Conservation (phyloP, 108 stramenopile genomes). For the Fistulifera pelliculosa region DNA sequence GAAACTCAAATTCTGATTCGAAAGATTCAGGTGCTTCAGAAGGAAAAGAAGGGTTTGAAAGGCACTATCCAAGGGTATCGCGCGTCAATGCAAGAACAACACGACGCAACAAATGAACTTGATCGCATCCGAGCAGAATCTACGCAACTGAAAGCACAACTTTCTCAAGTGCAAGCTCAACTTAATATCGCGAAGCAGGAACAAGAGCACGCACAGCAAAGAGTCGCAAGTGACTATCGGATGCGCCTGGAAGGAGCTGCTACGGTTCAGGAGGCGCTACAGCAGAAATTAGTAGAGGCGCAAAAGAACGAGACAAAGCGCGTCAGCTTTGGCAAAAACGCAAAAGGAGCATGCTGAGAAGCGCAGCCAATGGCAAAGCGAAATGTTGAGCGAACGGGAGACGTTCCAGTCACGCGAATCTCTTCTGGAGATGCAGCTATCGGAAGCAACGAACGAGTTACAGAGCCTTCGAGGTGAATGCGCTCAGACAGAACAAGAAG, state of each 20-base stretch:
- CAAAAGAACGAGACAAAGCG: slow-evolving; percentile 23
- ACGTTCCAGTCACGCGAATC: slow-evolving; percentile 8
- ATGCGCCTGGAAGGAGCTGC: neutral
- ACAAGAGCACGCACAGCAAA: neutral
- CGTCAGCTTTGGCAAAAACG: slow-evolving; percentile 18
- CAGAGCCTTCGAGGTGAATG: neutral
- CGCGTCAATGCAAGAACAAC: slow-evolving; percentile 24
- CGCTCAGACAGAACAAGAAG: slow-evolving; percentile 1
- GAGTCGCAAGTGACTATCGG: slow-evolving; percentile 3
- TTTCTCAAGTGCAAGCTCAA: too few relatives aligned
- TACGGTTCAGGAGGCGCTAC: too few relatives aligned
- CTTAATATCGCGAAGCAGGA: slow-evolving; percentile 1
- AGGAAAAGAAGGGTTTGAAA: slow-evolving; percentile 23
- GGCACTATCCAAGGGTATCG: slow-evolving; percentile 38
- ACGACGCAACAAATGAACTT: neutral
- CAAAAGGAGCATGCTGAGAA: slow-evolving; percentile 19
- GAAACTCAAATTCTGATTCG: slow-evolving; percentile 39
- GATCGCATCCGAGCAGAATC: too few relatives aligned
- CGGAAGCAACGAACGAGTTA: slow-evolving; percentile 5
- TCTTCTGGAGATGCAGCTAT: slow-evolving; percentile 22
- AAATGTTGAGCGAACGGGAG: slow-evolving; percentile 19
- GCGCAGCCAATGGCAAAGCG: slow-evolving; percentile 2
- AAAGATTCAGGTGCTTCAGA: slow-evolving; percentile 31
- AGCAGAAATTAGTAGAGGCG: neutral
- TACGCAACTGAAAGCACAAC: too few relatives aligned